These are phyloP conservation scores for Syzygium aromaticum DNA, from an alignment of 345 rosid genomes.

Conservation along the genomic window DNA sequence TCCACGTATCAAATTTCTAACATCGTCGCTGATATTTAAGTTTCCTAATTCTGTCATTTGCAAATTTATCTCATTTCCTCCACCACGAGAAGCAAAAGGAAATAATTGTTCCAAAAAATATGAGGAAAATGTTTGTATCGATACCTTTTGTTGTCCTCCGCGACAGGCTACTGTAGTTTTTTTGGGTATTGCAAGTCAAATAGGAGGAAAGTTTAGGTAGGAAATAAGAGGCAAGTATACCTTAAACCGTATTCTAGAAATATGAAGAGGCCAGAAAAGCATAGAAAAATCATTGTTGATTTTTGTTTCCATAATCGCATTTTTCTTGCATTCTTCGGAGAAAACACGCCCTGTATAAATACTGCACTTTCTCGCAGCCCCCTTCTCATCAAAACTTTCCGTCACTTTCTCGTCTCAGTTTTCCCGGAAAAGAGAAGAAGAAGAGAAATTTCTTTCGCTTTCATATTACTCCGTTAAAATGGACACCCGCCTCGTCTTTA, in stretches of 20 bases:
- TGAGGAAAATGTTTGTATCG: neutral
- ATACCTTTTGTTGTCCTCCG: too few relatives aligned
- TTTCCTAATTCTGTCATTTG: neutral
- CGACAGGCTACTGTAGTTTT: too few relatives aligned
- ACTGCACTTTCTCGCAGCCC: neutral
- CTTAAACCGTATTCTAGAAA: neutral
- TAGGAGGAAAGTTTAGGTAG: neutral
- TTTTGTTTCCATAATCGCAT: neutral
- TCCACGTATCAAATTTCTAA: too few relatives aligned
- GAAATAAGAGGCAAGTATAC: neutral
- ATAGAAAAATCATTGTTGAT: neutral
- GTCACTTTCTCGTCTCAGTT: neutral
- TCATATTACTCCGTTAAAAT: neutral
- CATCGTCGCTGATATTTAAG: rapidly evolving
- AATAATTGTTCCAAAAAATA: neutral
- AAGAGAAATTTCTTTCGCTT: neutral
- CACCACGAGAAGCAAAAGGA: neutral
- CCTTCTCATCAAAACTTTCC: neutral
- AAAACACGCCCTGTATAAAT: neutral
- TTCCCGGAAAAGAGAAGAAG: neutral
- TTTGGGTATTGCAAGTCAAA: too few relatives aligned
- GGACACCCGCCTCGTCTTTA: too few relatives aligned
- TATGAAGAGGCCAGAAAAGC: neutral
- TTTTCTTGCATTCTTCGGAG: neutral
- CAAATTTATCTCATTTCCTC: neutral